Base-by-base conservation (phyloP, 805 yeast genomes). In the Yarrowia sp. region DNA sequence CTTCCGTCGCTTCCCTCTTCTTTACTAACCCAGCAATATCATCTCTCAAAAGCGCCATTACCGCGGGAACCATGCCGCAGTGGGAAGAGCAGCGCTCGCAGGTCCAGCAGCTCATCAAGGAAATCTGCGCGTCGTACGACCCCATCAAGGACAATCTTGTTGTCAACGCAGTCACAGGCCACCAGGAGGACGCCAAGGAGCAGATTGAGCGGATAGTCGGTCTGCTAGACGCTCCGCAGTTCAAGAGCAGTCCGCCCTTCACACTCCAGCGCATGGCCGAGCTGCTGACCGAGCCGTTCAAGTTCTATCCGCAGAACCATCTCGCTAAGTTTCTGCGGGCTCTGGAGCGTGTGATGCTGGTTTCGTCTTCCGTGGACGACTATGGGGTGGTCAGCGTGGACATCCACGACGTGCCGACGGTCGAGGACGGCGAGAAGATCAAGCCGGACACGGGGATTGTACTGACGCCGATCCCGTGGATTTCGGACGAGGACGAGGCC, bases 261-360 rank as follows among this genome's bases (percentile, higher is more conserved):
- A 74, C 78, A 7, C 39, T 76, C 7, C 77, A 75, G 64, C 66
- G 78, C 22, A 44, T 75, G 27, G 72, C 74, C 5, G 79, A 75
- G 62, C 67, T 75, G 35, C 65, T 74, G 22, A 32, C 62, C 6
- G 62, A 66, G 6, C 75, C 76, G 8, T 62, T 62, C 24, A 60
- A 63, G 47, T 65, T 65, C 56, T 70, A 72, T 47, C 36, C 65
- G 2, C 49, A 59, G n/a, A 27, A 56, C n/a, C 49, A 55, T 33
- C 62, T 68, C 12, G 67, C 67, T 36, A 71, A 71, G 65, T 72
- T 61, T 31, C 55, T 71, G 21, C 61, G 65, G 14, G 76, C 76
- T 8, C 35, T 72, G 35, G 67, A 65, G 42, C 51, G 68, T 18
- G 64, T 64, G 4, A 55, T 73, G 24, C 22, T 64, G 8, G 73